Evolutionary conservation across 139 green algal species (phyloP).

Genomic region (Micractinium conductrix): DNA sequence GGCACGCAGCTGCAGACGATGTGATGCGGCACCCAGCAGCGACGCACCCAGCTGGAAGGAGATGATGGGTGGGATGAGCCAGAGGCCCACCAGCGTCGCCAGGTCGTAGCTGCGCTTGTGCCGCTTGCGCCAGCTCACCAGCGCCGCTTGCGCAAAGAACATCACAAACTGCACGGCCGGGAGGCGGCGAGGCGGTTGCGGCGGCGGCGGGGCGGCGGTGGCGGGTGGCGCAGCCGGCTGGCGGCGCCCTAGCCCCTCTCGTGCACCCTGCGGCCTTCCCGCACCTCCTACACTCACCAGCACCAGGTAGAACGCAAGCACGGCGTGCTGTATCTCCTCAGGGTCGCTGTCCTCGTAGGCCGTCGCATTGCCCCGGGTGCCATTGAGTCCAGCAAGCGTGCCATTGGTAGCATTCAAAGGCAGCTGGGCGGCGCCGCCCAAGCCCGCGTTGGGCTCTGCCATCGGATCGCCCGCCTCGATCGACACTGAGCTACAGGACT

Average conservation of each 20-base stretch:
- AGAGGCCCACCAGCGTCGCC: conserved; percentile 85
- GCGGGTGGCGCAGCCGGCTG: not conserved
- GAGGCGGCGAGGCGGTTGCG: not conserved
- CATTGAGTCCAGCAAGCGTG: too few species aligned
- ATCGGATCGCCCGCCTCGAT: too few species aligned
- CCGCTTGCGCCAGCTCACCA: conserved; percentile 80
- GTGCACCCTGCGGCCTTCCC: too few species aligned
- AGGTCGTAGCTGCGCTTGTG: conserved; percentile 85
- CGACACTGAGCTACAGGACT: too few species aligned
- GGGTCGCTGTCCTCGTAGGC: conserved; percentile 25
- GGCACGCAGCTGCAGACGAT: too few species aligned
- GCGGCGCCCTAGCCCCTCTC: too few species aligned
- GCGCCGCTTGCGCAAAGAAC: conserved; percentile 64
- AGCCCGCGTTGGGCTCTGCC: too few species aligned
- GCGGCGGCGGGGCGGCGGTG: not conserved
- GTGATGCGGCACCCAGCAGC: not conserved
- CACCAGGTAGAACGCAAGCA: conserved; percentile 51
- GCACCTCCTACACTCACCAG: not conserved
- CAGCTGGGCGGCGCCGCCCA: too few species aligned
- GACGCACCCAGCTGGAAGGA: conserved; percentile 56
- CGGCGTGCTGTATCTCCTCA: conserved; percentile 43
- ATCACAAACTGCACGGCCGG: conserved; percentile 40
- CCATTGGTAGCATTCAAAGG: too few species aligned
- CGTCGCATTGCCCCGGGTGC: conserved; percentile 13
- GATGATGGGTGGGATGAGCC: conserved; percentile 83